These are phyloP conservation scores for Sporothrix humicola DNA, from an alignment of 2,329 filamentous ascomycete genomes.

Conservation along the genomic window DNA sequence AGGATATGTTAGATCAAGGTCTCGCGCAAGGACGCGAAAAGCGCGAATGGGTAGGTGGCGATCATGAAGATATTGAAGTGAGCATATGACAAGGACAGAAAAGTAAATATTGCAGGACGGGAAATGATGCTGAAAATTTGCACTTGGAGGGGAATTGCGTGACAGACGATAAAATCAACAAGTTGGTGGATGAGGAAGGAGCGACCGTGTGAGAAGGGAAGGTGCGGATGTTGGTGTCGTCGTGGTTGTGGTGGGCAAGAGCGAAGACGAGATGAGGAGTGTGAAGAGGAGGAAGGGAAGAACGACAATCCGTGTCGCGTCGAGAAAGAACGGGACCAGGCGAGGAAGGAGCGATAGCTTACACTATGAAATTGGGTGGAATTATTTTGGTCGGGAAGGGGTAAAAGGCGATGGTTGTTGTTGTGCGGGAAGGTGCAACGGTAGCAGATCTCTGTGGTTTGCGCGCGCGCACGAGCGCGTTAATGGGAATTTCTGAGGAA, in stretches of 20 bases:
- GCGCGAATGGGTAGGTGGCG: not conserved
- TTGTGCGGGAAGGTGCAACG: constrained; percentile 24
- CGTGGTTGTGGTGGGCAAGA: not conserved
- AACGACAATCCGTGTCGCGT: constrained; percentile 37
- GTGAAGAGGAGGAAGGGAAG: constrained; percentile 32
- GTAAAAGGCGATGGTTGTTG: constrained; percentile 4
- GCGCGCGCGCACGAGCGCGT: constrained; percentile 26
- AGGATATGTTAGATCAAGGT: not conserved
- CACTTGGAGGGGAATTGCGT: constrained; percentile 7
- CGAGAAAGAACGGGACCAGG: constrained; percentile 37
- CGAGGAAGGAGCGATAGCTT: constrained; percentile 35
- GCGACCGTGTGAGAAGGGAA: constrained; percentile 23
- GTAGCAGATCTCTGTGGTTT: constrained; percentile 27
- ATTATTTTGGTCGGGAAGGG: constrained; percentile 23
- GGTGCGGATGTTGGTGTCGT: not conserved
- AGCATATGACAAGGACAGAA: not conserved
- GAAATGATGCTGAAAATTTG: constrained; percentile 1
- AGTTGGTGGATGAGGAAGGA: constrained; percentile 20
- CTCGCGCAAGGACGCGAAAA: not conserved
- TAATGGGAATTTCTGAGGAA: not conserved
- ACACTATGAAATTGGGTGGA: constrained; percentile 31
- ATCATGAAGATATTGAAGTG: not conserved
- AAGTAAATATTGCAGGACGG: not conserved
- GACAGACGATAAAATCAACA: not conserved
- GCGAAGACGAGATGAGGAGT: constrained; percentile 2